Conservation (phyloP, 176 grass and related monocot genomes). For the Echinochloa phyllopogon region DNA sequence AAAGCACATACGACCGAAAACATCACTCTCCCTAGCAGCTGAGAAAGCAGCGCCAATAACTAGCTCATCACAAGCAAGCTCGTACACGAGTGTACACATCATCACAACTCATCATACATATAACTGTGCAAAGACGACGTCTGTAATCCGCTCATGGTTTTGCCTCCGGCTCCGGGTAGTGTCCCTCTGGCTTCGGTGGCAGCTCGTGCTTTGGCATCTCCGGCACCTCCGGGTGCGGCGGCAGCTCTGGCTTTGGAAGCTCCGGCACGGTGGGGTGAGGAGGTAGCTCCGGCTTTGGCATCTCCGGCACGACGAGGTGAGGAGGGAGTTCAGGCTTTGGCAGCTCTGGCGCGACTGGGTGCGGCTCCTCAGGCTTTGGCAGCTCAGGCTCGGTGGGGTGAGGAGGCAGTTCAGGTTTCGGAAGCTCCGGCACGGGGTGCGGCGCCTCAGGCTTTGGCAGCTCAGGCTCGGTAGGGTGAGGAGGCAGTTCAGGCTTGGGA, state of each 20-base stretch:
- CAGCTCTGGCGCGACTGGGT: not conserved
- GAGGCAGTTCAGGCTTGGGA: not conserved
- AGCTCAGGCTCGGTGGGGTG: not conserved
- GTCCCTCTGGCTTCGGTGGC: constrained; percentile 19
- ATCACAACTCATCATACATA: not conserved
- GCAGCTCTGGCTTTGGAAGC: constrained; percentile 21
- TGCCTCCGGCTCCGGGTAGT: constrained; percentile 19
- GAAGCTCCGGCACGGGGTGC: not conserved
- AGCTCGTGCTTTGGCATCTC: not conserved
- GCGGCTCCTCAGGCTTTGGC: not conserved
- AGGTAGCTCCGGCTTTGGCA: not conserved
- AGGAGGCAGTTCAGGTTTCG: not conserved
- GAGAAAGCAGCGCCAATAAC: not conserved
- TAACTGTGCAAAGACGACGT: not conserved
- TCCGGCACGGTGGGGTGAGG: not conserved
- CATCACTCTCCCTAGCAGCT: not conserved
- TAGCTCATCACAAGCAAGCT: constrained; percentile 3
- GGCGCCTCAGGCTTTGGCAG: too few relatives aligned
- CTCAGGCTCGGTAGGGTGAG: not conserved
- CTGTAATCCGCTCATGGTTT: constrained; percentile 34
- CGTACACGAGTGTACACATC: not conserved
- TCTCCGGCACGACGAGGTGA: not conserved
- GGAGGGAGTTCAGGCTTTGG: not conserved
- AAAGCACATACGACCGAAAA: not conserved
- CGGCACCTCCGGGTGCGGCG: not conserved